phyloP scores from a whole-genome alignment of 1,139 yeast genomes.

The Waltiozyma sp. region DNA sequence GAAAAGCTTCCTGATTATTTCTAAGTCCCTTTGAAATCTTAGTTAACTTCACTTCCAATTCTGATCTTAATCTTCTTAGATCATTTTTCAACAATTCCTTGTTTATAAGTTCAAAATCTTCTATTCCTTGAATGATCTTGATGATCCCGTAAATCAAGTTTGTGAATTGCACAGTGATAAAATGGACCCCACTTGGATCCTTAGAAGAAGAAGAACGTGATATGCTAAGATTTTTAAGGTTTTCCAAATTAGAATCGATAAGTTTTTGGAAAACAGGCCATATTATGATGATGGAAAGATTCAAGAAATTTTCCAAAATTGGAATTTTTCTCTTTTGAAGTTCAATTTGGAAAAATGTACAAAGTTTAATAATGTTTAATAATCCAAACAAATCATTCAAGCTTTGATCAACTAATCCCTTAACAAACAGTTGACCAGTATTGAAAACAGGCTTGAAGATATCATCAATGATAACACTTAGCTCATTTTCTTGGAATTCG shows the following conservation, averaged over 20 bases:
- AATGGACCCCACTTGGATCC: slow-evolving; percentile 32
- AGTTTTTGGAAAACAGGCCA: slow-evolving; percentile 84
- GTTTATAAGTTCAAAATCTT: slow-evolving; percentile 20
- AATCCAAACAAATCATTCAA: slow-evolving; percentile 66
- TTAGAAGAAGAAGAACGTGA: slow-evolving; percentile 20
- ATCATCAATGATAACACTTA: slow-evolving; percentile 32
- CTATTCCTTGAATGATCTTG: slow-evolving; percentile 34
- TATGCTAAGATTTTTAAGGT: slow-evolving; percentile 28
- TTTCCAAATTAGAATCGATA: slow-evolving; percentile 68
- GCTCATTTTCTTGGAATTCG: slow-evolving; percentile 33
- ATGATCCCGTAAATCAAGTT: slow-evolving; percentile 64
- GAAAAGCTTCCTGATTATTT: slow-evolving; percentile 51
- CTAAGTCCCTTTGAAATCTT: slow-evolving; percentile 45
- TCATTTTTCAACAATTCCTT: slow-evolving; percentile 69
- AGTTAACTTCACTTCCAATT: slow-evolving; percentile 69
- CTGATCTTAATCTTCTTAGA: slow-evolving; percentile 58
- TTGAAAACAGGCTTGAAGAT: slow-evolving; percentile 43
- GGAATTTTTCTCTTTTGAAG: slow-evolving; percentile 60
- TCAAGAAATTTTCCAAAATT: slow-evolving; percentile 62
- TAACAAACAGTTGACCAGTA: slow-evolving; percentile 41
- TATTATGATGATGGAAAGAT: slow-evolving; percentile 49
- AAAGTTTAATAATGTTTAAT: slow-evolving; percentile 62
- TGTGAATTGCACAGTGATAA: slow-evolving; percentile 71
- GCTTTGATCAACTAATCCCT: slow-evolving; percentile 35
- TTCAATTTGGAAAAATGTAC: slow-evolving; percentile 52